These are phyloP conservation scores for Alternaria tenuissima DNA, from an alignment of 2,329 filamentous ascomycete genomes.

Conservation along the genomic window DNA sequence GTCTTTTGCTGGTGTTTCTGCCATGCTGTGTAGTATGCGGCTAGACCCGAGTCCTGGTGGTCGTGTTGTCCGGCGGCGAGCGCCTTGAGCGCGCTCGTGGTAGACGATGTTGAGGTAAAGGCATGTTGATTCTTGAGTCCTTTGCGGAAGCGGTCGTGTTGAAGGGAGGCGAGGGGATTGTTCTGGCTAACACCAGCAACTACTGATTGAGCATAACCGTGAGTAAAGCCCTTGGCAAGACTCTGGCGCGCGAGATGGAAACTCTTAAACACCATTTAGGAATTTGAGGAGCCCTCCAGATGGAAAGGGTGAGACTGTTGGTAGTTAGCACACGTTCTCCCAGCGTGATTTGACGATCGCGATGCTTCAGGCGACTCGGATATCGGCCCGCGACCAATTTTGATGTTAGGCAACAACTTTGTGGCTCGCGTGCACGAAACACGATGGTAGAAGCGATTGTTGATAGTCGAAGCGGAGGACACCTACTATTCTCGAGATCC, in stretches of 20 bases:
- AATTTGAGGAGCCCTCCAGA: conserved; percentile 70
- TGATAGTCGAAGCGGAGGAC: neutral
- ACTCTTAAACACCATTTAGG: conserved; percentile 87
- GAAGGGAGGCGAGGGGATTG: conserved; percentile 63
- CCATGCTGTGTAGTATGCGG: conserved; percentile 91
- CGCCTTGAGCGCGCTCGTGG: conserved; percentile 49
- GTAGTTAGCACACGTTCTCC: conserved; percentile 25
- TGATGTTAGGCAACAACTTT: conserved; percentile 29
- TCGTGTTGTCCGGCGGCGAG: conserved; percentile 38
- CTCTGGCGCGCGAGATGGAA: conserved; percentile 93
- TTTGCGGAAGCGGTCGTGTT: conserved; percentile 56
- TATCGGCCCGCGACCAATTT: conserved; percentile 15
- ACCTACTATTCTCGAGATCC: conserved; percentile 69
- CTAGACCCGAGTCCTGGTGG: conserved; percentile 67
- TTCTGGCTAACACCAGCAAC: conserved; percentile 81
- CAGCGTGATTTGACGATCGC: conserved; percentile 23
- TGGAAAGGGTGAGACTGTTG: conserved; percentile 58
- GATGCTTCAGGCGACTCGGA: conserved; percentile 24
- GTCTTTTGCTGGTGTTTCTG: conserved; percentile 73
- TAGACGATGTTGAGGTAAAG: conserved; percentile 64
- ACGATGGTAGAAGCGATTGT: conserved; percentile 11
- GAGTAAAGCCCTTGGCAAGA: conserved; percentile 95
- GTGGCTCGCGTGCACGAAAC: conserved; percentile 21
- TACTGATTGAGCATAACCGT: conserved; percentile 97
- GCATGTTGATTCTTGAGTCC: conserved; percentile 74